A percentile compares a stretch with the other conserved stretches of the same genome.
Conservation (phyloP, 1,139 yeast genomes). For the Wickerhamomyces sp. region DNA sequence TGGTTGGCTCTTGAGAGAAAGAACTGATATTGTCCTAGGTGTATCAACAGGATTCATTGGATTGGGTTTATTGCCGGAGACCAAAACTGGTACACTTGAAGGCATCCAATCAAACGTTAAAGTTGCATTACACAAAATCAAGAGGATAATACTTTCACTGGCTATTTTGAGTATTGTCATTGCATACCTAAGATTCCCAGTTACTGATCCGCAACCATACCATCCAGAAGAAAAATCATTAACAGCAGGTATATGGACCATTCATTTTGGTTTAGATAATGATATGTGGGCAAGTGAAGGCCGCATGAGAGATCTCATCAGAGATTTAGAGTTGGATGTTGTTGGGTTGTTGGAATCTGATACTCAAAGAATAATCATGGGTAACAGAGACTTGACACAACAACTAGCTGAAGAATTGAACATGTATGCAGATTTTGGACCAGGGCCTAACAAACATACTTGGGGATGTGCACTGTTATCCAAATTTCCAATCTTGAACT, state of each 20-base stretch:
- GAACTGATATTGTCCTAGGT: conserved; percentile 70
- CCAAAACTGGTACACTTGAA: not conserved
- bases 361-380: conserved; percentile 90
- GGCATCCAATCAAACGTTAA: conserved; percentile 6
- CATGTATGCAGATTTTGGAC: conserved; percentile 95
- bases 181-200: conserved; percentile 57
- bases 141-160: conserved; percentile 12
- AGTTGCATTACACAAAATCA: conserved; percentile 14
- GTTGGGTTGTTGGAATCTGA: conserved; percentile 90
- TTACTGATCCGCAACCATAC: conserved; percentile 59
- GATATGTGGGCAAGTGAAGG: conserved; percentile 98
- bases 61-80: conserved; percentile 25
- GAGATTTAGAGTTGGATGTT: conserved; percentile 84
- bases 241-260: conserved; percentile 97
- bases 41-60: conserved; percentile 45
- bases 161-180: conserved; percentile 29
- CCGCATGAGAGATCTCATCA: conserved; percentile 78
- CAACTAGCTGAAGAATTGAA: conserved; percentile 88
- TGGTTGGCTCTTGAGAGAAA: conserved; percentile 81
- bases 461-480: conserved; percentile 96
- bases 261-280: conserved; percentile 93
- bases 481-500: conserved; percentile 86
- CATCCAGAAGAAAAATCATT: conserved; percentile 72
- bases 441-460: conserved; percentile 96
- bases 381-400: conserved; percentile 91